phyloP scores from a whole-genome alignment of 768 basidiomycete species.

The Phanerochaete carnosa region DNA sequence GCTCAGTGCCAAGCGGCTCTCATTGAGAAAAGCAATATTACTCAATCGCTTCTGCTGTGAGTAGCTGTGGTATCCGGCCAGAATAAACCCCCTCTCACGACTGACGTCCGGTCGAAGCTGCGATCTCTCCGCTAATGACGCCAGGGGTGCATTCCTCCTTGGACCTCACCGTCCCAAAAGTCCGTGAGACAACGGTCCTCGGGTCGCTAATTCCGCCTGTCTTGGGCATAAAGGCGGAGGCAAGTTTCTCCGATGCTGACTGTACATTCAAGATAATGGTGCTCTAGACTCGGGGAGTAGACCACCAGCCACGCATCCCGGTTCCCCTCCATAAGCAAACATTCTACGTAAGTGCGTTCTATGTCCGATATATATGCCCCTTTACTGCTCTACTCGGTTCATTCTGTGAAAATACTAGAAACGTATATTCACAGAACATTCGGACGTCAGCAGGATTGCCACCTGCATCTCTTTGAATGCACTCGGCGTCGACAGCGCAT shows the following conservation, averaged over 20 bases:
- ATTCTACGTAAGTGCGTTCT: background rate
- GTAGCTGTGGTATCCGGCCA: no score
- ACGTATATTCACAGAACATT: no score
- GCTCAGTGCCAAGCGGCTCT: background rate
- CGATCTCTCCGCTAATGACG: no score
- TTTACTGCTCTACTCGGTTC: no score
- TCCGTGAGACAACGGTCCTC: background rate
- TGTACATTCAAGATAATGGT: background rate
- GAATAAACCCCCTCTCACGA: no score
- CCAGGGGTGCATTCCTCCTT: no score
- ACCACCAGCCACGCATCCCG: background rate
- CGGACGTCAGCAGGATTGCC: no score
- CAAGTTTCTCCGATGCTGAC: background rate
- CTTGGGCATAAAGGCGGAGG: no score
- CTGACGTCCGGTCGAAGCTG: no score
- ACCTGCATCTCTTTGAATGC: no score
- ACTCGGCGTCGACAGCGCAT: no score
- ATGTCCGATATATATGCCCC: slow-evolving; percentile 4
- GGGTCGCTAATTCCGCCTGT: background rate
- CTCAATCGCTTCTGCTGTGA: background rate
- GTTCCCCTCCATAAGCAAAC: background rate
- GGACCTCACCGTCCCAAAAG: background rate
- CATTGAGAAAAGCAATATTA: background rate
- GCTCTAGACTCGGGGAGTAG: background rate
- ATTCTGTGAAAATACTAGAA: no score